Evolutionary conservation across 2,329 filamentous ascomycete species (phyloP), one percentile per base, ranked within the genome.

Genomic region (Aureobasidium sp.): DNA sequence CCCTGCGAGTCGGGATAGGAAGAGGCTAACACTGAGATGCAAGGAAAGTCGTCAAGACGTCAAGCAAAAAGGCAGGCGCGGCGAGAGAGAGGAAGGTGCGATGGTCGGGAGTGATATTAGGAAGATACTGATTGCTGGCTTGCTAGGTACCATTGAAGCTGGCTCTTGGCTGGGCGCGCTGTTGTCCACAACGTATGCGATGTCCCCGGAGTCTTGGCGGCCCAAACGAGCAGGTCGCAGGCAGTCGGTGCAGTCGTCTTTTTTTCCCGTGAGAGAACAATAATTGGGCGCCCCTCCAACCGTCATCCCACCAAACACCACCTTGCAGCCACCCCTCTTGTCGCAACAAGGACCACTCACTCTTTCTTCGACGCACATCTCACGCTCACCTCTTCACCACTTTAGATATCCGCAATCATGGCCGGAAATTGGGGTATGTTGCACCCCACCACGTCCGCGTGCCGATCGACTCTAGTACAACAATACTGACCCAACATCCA

Each of bases 21-120:
- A 31, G 25, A 37, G 27, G 25, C 49, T 44, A 49, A 51, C 41
- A 48, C 58, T 64, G 48, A 62, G 59, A 71, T 66, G 64, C 66
- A 69, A 71, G 66, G 68, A 63, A 63, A 67, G 63, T 71, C 70
- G 70, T 72, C 58, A 70, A 65, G 66, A 67, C 70, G 68, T 71
- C 62, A 61, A 41, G 48, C 42, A 59, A 44, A 27, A 58, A 48
- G 29, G 25, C 20, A 41, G 44, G 34, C 34, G 57, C 44, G 25
- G 57, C 20, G 57, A 34, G 57, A 42, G 48, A 44, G 42, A 41
- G 49, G 31, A 34, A 44, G 31, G 49, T 15, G 53, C 42, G 20
- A 48, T 17, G 44, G 22, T 48, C 42, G 42, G 34, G 42, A 27
- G 55, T 45, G 34, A 15, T 15, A 62, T 62, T 53, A 44, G 31